Evolutionary conservation across 176 grass and related monocot species (phyloP).

Genomic region (Triticum dicoccoides): DNA sequence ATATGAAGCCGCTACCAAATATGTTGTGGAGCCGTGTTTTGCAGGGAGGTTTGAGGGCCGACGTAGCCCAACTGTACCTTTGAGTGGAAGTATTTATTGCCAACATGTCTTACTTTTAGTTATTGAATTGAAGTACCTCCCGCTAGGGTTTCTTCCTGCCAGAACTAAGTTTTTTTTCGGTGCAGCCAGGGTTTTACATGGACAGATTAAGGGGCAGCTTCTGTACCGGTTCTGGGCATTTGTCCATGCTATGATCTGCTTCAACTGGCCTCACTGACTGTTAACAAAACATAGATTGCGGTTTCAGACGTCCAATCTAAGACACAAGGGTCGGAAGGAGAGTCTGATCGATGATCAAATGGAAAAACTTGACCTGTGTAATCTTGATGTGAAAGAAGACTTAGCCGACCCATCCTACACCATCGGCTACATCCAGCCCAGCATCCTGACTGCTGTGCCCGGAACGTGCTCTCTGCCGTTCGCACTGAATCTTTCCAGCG

Average conservation of each 20-base stretch:
- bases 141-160: too few species aligned
- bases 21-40: too few species aligned
- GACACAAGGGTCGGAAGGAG: not conserved
- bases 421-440: too few species aligned
- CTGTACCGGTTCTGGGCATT: not conserved
- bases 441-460: too few species aligned
- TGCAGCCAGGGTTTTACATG: not conserved
- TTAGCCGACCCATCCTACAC: too few species aligned
- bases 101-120: not conserved
- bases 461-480: too few species aligned
- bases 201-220: not conserved
- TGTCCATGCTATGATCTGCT: not conserved
- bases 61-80: slow-evolving; percentile 10
- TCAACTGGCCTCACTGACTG: not conserved
- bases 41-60: not conserved
- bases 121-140: too few species aligned
- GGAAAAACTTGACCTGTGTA: too few species aligned
- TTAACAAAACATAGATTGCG: not conserved
- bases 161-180: not conserved
- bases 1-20: not conserved
- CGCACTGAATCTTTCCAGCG: too few species aligned
- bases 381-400: too few species aligned
- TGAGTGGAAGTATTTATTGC: not conserved
- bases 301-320: not conserved
- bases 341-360: not conserved